Conservation (phyloP, 257 asterid species). For the Solanum medicagineum region DNA sequence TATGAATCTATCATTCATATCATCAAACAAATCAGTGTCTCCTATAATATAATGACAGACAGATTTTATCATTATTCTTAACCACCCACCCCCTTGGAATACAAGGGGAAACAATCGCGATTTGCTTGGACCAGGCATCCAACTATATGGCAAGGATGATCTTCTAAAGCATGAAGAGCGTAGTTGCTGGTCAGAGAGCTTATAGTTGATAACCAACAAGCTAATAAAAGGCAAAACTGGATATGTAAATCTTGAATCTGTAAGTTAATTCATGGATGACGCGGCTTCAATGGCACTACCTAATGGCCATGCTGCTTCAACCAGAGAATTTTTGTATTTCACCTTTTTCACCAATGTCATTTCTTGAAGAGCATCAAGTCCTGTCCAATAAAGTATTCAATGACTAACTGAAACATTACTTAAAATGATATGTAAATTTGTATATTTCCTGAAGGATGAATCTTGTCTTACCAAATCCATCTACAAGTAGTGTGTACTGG, state of each 20-base stretch:
- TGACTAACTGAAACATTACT: neutral
- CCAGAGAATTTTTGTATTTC: conserved; percentile 21
- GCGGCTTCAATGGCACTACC: conserved; percentile 39
- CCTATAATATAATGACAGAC: neutral
- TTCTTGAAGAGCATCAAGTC: conserved; percentile 27
- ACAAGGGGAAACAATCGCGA: neutral
- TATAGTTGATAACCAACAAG: neutral
- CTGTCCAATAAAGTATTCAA: conserved; percentile 1
- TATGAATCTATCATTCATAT: neutral
- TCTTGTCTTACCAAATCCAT: conserved; percentile 71
- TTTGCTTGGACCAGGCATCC: neutral
- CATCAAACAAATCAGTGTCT: neutral
- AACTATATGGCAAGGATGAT: neutral
- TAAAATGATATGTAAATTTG: neutral
- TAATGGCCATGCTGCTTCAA: conserved; percentile 41
- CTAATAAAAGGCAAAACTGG: neutral
- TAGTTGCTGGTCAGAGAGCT: neutral
- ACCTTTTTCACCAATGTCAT: conserved; percentile 35
- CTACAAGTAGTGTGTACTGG: conserved; percentile 75
- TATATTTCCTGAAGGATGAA: neutral
- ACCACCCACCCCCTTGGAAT: neutral
- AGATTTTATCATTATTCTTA: neutral
- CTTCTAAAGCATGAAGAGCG: neutral
- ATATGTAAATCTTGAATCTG: neutral
- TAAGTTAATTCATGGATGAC: conserved; percentile 6